phyloP scores from a whole-genome alignment of 805 yeast species.

The Suhomyces xylopsoci region DNA sequence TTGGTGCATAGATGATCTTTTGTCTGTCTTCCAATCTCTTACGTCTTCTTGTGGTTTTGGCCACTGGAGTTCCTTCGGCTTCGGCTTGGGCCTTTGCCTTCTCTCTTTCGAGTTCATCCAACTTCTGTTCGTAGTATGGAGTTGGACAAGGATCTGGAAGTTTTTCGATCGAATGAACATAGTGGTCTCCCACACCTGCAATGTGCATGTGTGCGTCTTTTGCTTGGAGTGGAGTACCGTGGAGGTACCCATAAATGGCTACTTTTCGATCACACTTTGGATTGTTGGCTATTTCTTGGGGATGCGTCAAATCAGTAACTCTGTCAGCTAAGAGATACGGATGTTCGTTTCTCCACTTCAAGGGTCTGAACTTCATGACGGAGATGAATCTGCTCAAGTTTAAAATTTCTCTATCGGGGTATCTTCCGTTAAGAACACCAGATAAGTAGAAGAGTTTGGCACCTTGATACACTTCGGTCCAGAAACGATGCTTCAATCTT shows the following conservation, averaged over 20 bases:
- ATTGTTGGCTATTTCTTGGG: slow-evolving; percentile 71
- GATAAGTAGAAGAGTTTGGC: slow-evolving; percentile 92
- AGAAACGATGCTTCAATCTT: slow-evolving; percentile 85
- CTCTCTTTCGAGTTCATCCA: slow-evolving; percentile 80
- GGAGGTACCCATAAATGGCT: slow-evolving; percentile 90
- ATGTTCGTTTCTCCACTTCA: slow-evolving; percentile 98
- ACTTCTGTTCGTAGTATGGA: slow-evolving; percentile 82
- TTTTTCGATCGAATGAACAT: slow-evolving; percentile 74
- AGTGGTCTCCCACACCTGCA: slow-evolving; percentile 92
- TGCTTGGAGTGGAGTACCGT: slow-evolving; percentile 82
- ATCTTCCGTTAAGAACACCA: slow-evolving; percentile 95
- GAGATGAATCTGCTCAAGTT: slow-evolving; percentile 89
- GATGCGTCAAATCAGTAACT: slow-evolving; percentile 91
- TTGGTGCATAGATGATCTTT: slow-evolving; percentile 94
- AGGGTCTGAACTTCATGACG: slow-evolving; percentile 98
- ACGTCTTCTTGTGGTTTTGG: slow-evolving; percentile 62
- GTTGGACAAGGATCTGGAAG: slow-evolving; percentile 99
- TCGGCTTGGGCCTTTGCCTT: slow-evolving; percentile 62
- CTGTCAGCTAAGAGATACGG: slow-evolving; percentile 91
- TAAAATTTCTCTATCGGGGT: slow-evolving; percentile 93
- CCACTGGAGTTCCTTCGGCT: slow-evolving; percentile 48
- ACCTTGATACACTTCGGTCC: slow-evolving; percentile 99
- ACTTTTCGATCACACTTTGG: slow-evolving; percentile 84
- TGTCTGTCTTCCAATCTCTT: slow-evolving; percentile 92
- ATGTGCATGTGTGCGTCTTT: slow-evolving; percentile 77